Evolutionary conservation across 352 stramenopile genomes (phyloP), one percentile per base, ranked within the genome.

Genomic region (Phytophthora aleatoria): DNA sequence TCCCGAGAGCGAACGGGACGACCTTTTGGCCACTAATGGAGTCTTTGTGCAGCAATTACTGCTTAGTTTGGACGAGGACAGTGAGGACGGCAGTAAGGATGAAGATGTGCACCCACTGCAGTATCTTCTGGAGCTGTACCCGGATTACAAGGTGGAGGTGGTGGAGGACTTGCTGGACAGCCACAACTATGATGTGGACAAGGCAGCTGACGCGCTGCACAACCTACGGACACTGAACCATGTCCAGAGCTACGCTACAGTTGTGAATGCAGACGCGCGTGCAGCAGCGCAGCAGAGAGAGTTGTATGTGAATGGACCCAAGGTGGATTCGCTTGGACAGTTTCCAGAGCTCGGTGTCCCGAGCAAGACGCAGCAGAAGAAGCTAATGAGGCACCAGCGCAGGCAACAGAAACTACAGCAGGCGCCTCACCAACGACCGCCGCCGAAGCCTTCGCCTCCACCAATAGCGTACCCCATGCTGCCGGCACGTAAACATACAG

Each of bases 41-140:
- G 77, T 72, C 0, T 92, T 90, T 36, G 73, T 92, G 30, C 81
- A 92, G 69, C 81, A 84, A 27, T 50, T 92, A 24, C 55, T 91
- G 44, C 61, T 87, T n/a, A 63, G 69, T 57, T 48, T 90, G 3
- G 68, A 81, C 4, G 56, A 68, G n/a, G 65, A 78, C 5, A 55
- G 55, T 24, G 61, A 77, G 0, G 43, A 73, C 1, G 67, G 49
- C 5, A 68, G 44, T 36, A 57, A 75, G 2, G 60, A 72, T 0
- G 78, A 89, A 15, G 60, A 82, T 11, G 16, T 71, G 28, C 81
- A 90, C 33, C 77, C 83, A 31, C 36, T 92, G 39, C 71, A 81
- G 33, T 54, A 81, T 57, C 67, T 92, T 13, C 61, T 86, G 39
- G 66, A 73, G 10, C 42, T 89, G 52, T 92, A 84, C 31, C 81